Evolutionary conservation across 129 eudicot genomes (phyloP).

Genomic region (Helianthus annuus): HanXRQr2.0-SUNRISE NC_035449.2:137365401-137365900

Average conservation of each 20-base stretch:
- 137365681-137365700: constrained; percentile 56
- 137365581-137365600: constrained; percentile 27
- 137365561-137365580: constrained; percentile 26
- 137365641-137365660: constrained; percentile 56
- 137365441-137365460: constrained; percentile 17
- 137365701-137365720: constrained; percentile 69
- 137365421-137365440: constrained; percentile 31
- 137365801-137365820: constrained; percentile 51
- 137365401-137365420: constrained; percentile 77
- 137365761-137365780: constrained; percentile 55
- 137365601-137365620: constrained; percentile 53
- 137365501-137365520: constrained; percentile 30
- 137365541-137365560: constrained; percentile 8
- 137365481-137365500: constrained; percentile 14
- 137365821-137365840: constrained; percentile 60
- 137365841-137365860: constrained; percentile 19
- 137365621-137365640: constrained; percentile 45
- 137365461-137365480: not conserved
- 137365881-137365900: constrained; percentile 30
- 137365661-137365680: constrained; percentile 33
- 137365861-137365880: constrained; percentile 49
- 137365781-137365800: constrained; percentile 45
- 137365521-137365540: constrained; percentile 29
- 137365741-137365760: constrained; percentile 91
- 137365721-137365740: constrained; percentile 82